Conservation (phyloP, 257 asterid genomes). For the Solanum appendiculatum region DNA sequence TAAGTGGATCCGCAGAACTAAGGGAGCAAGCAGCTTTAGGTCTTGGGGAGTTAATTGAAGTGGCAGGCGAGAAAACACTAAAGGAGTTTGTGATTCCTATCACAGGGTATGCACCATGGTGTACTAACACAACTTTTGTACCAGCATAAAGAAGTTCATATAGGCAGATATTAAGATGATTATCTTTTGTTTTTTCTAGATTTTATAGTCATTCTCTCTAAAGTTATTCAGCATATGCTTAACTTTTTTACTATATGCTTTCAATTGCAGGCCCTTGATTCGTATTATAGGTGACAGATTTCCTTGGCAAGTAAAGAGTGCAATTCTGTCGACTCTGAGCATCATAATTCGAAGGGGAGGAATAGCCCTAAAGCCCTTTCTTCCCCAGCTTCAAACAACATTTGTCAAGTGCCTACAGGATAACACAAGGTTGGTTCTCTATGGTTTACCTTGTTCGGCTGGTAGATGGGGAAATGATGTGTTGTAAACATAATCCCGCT, state of each 20-base stretch:
- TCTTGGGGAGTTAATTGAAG: conserved; percentile 91
- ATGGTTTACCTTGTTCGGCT: neutral
- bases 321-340: conserved; percentile 84
- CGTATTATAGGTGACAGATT: conserved; percentile 98
- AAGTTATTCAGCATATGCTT: neutral
- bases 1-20: conserved; percentile 92
- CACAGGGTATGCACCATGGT: conserved; percentile 61
- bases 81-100: conserved; percentile 93
- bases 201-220: neutral
- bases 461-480: neutral
- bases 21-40: conserved; percentile 98
- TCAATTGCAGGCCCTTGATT: conserved; percentile 73
- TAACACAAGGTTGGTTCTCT: conserved; percentile 65
- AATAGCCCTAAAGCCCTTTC: conserved; percentile 88
- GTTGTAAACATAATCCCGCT: neutral
- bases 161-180: neutral
- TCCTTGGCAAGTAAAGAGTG: conserved; percentile 99
- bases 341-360: conserved; percentile 93
- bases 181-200: neutral
- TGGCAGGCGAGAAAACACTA: conserved; percentile 77
- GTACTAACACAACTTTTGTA: neutral
- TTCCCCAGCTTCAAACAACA: conserved; percentile 99
- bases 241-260: neutral
- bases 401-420: conserved; percentile 95
- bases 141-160: neutral